phyloP scores from a whole-genome alignment of 2,329 filamentous ascomycete species.

The Fusarium austroafricanum region DNA sequence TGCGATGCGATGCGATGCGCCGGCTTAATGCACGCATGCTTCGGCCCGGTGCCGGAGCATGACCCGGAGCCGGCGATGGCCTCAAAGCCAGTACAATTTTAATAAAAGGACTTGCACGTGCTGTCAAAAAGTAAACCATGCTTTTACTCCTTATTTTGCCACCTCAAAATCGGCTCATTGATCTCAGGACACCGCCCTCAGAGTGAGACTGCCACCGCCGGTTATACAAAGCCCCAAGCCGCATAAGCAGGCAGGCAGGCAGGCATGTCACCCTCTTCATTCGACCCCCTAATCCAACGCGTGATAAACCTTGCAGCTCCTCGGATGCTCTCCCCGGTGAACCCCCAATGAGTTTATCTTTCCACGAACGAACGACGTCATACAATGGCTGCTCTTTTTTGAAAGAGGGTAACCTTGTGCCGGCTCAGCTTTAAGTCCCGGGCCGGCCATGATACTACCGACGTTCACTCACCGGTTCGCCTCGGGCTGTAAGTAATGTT shows the following conservation, averaged over 20 bases:
- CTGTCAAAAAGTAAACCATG: too few species aligned
- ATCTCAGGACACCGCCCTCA: not conserved
- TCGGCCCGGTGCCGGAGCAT: slow-evolving; percentile 21
- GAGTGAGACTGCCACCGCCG: slow-evolving; percentile 17
- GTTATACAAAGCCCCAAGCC: slow-evolving; percentile 7
- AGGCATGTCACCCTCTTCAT: not conserved
- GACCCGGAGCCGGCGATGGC: slow-evolving; percentile 10
- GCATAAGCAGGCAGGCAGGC: not conserved
- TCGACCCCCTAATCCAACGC: not conserved
- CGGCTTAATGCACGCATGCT: not conserved
- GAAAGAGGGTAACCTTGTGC: not conserved
- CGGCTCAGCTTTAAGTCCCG: slow-evolving; percentile 5
- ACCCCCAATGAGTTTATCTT: not conserved
- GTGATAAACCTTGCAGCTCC: not conserved
- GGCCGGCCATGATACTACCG: slow-evolving; percentile 9
- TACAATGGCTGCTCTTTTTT: not conserved
- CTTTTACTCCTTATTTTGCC: not conserved
- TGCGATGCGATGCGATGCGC: not conserved
- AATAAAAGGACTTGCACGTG: not conserved
- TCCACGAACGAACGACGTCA: slow-evolving; percentile 15
- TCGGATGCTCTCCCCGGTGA: slow-evolving; percentile 10
- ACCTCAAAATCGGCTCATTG: not conserved
- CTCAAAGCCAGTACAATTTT: not conserved
- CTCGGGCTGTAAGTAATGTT: not conserved
- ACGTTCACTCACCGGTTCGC: slow-evolving; percentile 5